Evolutionary conservation across 495 filamentous ascomycete species (phyloP).

Genomic region (Talaromyces liani): DNA sequence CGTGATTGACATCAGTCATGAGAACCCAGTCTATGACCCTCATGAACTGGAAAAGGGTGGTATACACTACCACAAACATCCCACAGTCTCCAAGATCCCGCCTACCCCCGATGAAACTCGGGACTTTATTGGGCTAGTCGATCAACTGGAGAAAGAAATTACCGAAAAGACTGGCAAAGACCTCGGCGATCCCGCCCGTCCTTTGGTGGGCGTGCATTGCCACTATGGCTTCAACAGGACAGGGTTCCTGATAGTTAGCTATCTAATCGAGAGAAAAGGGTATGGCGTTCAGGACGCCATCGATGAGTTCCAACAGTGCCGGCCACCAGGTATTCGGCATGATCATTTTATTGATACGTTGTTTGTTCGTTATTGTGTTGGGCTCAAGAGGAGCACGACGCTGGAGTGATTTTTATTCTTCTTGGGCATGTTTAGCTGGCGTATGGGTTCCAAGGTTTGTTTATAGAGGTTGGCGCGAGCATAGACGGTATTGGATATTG

Average conservation of each 20-base stretch:
- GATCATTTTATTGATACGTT: constrained; percentile 82
- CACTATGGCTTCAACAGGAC: constrained; percentile 94
- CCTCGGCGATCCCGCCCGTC: constrained; percentile 43
- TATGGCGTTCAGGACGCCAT: constrained; percentile 72
- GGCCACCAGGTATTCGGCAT: constrained; percentile 83
- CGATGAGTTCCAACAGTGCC: constrained; percentile 62
- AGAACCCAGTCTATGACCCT: constrained; percentile 78
- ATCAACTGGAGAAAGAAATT: constrained; percentile 49
- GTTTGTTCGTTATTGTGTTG: constrained; percentile 67
- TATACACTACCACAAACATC: constrained; percentile 78
- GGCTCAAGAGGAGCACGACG: constrained; percentile 46
- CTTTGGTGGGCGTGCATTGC: constrained; percentile 76
- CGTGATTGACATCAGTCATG: constrained; percentile 83
- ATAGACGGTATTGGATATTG: not conserved
- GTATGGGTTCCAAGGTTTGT: not conserved
- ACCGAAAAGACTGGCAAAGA: constrained; percentile 28
- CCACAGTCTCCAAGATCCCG: constrained; percentile 87
- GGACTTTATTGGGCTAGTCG: constrained; percentile 71
- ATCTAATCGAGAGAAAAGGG: constrained; percentile 73
- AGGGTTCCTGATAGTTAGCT: constrained; percentile 85
- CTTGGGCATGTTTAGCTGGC: not conserved
- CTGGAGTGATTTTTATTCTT: constrained; percentile 20
- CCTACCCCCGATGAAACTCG: constrained; percentile 69
- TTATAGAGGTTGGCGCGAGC: not conserved
- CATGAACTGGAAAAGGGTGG: constrained; percentile 63